These are phyloP conservation scores for Curvularia eragrostidis DNA, from an alignment of 2,329 filamentous ascomycete genomes.

Conservation along the genomic window DNA sequence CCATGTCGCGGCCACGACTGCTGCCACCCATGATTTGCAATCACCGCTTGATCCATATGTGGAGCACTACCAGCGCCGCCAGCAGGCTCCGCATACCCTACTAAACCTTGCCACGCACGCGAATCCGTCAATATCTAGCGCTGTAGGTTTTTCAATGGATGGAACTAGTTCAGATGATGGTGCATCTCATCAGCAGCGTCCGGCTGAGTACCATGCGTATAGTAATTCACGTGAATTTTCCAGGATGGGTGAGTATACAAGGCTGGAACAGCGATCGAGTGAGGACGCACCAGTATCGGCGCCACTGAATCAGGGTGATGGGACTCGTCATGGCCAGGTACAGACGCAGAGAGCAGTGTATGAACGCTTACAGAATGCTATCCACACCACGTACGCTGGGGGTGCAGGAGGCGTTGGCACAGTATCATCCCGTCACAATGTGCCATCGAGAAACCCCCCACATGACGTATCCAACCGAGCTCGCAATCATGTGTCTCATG, in stretches of 20 bases:
- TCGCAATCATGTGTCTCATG: conserved; percentile 7
- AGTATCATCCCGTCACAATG: conserved; percentile 16
- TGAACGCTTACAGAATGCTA: conserved; percentile 23
- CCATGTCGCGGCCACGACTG: conserved; percentile 27
- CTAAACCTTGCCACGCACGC: neutral
- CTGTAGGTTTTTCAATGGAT: neutral
- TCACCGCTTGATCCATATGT: conserved; percentile 39
- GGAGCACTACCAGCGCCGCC: conserved; percentile 20
- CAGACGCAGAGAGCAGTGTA: conserved; percentile 26
- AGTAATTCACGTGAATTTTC: conserved; percentile 1
- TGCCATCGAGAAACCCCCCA: conserved; percentile 18
- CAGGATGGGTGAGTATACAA: conserved; percentile 10
- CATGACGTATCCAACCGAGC: conserved; percentile 23
- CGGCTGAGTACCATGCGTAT: conserved; percentile 1
- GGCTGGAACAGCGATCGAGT: conserved; percentile 29
- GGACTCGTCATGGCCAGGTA: conserved; percentile 16
- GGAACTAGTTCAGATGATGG: neutral
- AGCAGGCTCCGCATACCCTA: conserved; percentile 11
- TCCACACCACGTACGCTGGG: conserved; percentile 10
- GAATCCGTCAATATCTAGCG: neutral
- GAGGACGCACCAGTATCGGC: conserved; percentile 28
- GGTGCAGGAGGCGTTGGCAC: conserved; percentile 7
- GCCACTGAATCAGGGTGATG: conserved; percentile 1
- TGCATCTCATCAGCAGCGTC: neutral
- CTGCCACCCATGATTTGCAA: conserved; percentile 27